Evolutionary conservation across 2,329 filamentous ascomycete species (phyloP).

Genomic region (Colletotrichum tamarilloi): DNA sequence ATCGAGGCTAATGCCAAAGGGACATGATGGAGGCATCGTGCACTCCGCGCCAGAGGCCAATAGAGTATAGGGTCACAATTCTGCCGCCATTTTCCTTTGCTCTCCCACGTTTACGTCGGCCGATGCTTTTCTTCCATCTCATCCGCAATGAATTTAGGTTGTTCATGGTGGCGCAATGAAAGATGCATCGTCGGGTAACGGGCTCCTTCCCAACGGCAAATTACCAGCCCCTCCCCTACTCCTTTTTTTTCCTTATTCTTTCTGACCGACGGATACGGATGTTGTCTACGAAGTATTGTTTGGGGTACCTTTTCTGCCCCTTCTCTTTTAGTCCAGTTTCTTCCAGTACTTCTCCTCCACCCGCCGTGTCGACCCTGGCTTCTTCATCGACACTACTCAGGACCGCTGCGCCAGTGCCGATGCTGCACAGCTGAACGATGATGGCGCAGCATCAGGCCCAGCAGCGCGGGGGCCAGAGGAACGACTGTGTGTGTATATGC

Average conservation of each 20-base stretch:
- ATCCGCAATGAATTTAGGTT: not conserved
- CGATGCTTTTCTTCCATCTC: not conserved
- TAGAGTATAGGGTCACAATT: conserved; percentile 5
- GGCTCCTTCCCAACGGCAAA: not conserved
- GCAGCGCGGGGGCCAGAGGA: not conserved
- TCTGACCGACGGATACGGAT: not conserved
- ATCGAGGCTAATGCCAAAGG: not conserved
- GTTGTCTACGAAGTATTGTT: not conserved
- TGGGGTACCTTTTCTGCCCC: not conserved
- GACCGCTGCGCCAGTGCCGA: not conserved
- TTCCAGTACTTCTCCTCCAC: not conserved
- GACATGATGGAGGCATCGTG: not conserved
- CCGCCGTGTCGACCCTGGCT: not conserved
- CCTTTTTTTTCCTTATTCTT: not conserved
- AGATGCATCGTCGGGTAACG: not conserved
- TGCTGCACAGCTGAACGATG: not conserved
- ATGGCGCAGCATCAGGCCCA: not conserved
- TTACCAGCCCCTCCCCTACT: not conserved
- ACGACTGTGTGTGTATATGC: not conserved
- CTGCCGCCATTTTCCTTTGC: not conserved
- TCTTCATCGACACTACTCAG: not conserved
- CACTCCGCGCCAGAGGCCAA: not conserved
- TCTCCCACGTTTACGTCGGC: not conserved
- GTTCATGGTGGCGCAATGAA: not conserved
- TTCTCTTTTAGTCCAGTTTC: not conserved